Base-by-base conservation (phyloP, 2,329 filamentous ascomycete genomes). In the Elsinoe arachidis region DNA sequence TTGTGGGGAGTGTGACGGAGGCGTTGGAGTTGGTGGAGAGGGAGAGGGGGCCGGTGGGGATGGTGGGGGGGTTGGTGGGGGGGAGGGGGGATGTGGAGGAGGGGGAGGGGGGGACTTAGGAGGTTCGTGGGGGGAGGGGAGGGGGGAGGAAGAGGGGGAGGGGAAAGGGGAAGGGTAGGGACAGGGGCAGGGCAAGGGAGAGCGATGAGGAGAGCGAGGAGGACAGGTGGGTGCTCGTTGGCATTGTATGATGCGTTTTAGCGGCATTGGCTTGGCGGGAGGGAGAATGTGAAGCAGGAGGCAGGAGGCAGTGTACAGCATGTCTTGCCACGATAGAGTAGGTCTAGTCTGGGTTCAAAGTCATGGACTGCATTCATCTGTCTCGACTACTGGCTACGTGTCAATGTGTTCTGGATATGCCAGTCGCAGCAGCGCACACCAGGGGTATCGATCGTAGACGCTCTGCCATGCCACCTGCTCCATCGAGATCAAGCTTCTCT, bases 1-100 rank as follows among this genome's bases (percentile, higher is more conserved):
- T 96, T 70, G 87, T 95, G 7, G 78, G 81, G 21, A 86, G 88
- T 63, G 90, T 97, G 1, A 84, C 90, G 54, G 88, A 95, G 68
- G 93, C 93, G 1, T 71, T 99, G 64, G 80, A 85, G 55, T 75
- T 91, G 76, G 89, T 87, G 0, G 91, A 96, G 73, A 76, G 83
- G 9, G 85, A 89, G 68, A 80, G 83, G 56, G 61, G 59, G 71
- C 67, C 7, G 69, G 73, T 61, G 73, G 73, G 53, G 66, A 64
- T 38, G 66, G 19, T 53, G 46, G 35, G 15, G 14, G 14, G n/a
- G 47, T 26, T 82, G 53, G 58, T 74, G 58, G 71, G 73, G 61
- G 72, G 72, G 53, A 67, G 64, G 49, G 67, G 34, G 43, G 30
- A 33, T n/a, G 41, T 58, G 9, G 58, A 58, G 21, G 49, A 23